A percentile compares a stretch with the other conserved stretches of the same genome.
These are phyloP conservation scores for Phialemonium atrogriseum DNA, from an alignment of 2,329 filamentous ascomycete genomes.

Conservation along the genomic window DNA sequence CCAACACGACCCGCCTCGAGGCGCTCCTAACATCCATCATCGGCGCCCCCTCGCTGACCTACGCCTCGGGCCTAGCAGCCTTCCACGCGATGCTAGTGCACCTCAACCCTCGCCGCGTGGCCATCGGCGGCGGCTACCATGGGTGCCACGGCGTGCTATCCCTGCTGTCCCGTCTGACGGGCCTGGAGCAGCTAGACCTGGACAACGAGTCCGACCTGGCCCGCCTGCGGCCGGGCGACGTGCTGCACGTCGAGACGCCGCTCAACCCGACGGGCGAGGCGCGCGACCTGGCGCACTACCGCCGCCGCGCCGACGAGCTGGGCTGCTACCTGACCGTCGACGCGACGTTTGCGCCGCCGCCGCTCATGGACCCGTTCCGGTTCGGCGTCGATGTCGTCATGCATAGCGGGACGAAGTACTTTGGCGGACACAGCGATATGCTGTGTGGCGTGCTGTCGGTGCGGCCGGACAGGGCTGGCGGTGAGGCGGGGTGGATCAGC, in stretches of 20 bases:
- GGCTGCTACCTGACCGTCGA: slow-evolving; percentile 80
- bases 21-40: slow-evolving; percentile 69
- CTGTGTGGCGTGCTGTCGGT: slow-evolving; percentile 77
- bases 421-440: slow-evolving; percentile 92
- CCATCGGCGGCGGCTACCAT: slow-evolving; percentile 83
- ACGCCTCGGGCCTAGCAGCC: slow-evolving; percentile 76
- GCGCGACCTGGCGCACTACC: slow-evolving; percentile 62
- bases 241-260: slow-evolving; percentile 89
- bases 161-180: slow-evolving; percentile 67
- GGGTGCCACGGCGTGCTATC: slow-evolving; percentile 81
- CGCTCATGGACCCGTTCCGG: slow-evolving; percentile 75
- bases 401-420: slow-evolving; percentile 93
- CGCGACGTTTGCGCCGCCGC: slow-evolving; percentile 86
- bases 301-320: slow-evolving; percentile 58
- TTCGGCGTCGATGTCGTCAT: slow-evolving; percentile 80
- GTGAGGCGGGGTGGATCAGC: slow-evolving; percentile 40
- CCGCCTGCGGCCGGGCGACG: slow-evolving; percentile 65
- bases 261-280: slow-evolving; percentile 85
- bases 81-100: slow-evolving; percentile 84
- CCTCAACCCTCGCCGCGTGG: slow-evolving; percentile 72
- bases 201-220: slow-evolving; percentile 36
- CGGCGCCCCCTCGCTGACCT: slow-evolving; percentile 62
- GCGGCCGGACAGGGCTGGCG: slow-evolving; percentile 30
- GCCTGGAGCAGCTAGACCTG: slow-evolving; percentile 64
- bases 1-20: slow-evolving; percentile 80